Conservation (phyloP, 2,329 filamentous ascomycete species). For the Diaporthe vaccinii region DNA sequence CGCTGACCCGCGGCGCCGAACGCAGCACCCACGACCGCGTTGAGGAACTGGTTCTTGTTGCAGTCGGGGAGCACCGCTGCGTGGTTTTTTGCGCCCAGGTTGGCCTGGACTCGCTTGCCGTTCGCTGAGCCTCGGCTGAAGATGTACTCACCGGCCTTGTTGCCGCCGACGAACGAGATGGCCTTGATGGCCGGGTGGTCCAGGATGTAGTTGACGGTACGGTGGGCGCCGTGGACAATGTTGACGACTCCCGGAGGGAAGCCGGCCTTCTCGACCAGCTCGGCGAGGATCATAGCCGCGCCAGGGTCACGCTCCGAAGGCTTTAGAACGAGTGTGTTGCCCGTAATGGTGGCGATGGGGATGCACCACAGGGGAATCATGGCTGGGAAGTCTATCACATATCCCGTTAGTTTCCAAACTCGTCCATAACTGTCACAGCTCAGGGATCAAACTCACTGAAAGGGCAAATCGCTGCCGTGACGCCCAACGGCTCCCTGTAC, state of each 20-base stretch:
- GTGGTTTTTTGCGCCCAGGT: constrained; percentile 91
- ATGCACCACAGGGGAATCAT: constrained; percentile 97
- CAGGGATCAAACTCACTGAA: constrained; percentile 73
- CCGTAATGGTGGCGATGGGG: constrained; percentile 85
- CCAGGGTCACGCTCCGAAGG: constrained; percentile 89
- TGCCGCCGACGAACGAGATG: constrained; percentile 87
- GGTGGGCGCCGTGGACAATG: constrained; percentile 83
- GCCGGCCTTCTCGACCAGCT: constrained; percentile 83
- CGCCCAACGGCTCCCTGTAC: constrained; percentile 85
- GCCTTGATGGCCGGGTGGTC: constrained; percentile 90
- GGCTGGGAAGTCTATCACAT: constrained; percentile 79
- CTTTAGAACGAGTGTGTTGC: constrained; percentile 88
- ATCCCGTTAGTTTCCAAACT: background rate
- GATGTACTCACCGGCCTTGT: constrained; percentile 92
- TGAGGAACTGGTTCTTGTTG: constrained; percentile 92
- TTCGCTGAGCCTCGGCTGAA: constrained; percentile 83
- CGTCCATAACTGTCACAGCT: constrained; percentile 32
- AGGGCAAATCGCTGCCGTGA: constrained; percentile 87
- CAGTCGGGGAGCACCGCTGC: constrained; percentile 86
- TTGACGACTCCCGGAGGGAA: constrained; percentile 88
- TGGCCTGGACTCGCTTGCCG: constrained; percentile 90
- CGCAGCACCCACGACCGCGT: constrained; percentile 85
- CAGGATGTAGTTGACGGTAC: constrained; percentile 87
- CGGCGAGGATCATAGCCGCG: constrained; percentile 86
- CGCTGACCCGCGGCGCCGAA: constrained; percentile 89